These are phyloP conservation scores for Acephala macrosclerotiorum DNA, from an alignment of 2,329 filamentous ascomycete species.

Conservation along the genomic window DNA sequence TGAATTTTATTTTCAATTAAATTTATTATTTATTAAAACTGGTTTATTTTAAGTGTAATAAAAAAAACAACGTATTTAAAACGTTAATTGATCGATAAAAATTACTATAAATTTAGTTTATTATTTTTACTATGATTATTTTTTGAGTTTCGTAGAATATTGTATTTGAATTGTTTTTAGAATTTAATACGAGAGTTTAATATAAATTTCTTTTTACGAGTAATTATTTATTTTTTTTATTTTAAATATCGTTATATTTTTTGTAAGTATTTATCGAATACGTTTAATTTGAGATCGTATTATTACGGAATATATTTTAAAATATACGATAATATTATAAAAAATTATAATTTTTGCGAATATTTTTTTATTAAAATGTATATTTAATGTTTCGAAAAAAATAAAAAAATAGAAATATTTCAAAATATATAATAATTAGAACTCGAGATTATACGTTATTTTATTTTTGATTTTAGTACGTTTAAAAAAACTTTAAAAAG, in stretches of 20 bases:
- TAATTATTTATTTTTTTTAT: background rate
- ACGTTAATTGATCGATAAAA: background rate
- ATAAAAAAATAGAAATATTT: background rate
- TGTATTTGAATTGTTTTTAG: conserved; percentile 18
- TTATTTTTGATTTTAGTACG: conserved; percentile 20
- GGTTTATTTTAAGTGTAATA: background rate
- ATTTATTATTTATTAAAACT: background rate
- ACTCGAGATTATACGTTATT: conserved; percentile 21
- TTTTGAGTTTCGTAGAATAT: conserved; percentile 26
- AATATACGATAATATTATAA: conserved; percentile 10
- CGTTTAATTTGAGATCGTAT: conserved; percentile 16
- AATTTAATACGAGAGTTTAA: conserved; percentile 14
- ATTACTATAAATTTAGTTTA: background rate
- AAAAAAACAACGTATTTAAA: background rate
- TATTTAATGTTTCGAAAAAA: background rate
- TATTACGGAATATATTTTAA: background rate
- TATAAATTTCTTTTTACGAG: conserved; percentile 11
- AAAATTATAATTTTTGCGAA: conserved; percentile 13
- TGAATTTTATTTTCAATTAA: background rate
- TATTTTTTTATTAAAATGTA: background rate
- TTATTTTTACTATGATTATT: conserved; percentile 14
- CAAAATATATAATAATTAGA: conserved; percentile 8
- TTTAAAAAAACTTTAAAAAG: conserved; percentile 32
- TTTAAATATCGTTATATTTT: conserved; percentile 10
- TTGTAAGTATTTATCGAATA: conserved; percentile 11